Evolutionary conservation across 2,329 filamentous ascomycete species (phyloP).

Genomic region (Basipetospora chlamydospora): DNA sequence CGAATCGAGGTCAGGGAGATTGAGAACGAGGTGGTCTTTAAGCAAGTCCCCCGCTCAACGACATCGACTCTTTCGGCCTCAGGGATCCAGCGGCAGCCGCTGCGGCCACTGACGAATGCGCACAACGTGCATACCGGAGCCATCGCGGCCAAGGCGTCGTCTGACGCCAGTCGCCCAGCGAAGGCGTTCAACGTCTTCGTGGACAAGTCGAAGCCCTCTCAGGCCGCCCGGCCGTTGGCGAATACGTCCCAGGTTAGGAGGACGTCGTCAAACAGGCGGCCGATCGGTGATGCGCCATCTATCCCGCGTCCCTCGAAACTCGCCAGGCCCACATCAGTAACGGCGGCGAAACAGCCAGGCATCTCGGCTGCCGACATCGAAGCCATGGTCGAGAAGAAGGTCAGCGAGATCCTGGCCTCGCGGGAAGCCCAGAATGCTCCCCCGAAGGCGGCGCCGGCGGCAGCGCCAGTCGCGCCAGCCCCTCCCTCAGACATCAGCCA

Average conservation of each 20-base stretch:
- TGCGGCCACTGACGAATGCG: constrained; percentile 61
- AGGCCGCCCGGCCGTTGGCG: constrained; percentile 17
- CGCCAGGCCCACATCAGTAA: constrained; percentile 23
- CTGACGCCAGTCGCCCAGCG: constrained; percentile 50
- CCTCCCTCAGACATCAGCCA: constrained; percentile 47
- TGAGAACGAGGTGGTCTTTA: constrained; percentile 87
- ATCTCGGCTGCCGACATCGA: constrained; percentile 68
- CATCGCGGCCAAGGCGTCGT: constrained; percentile 26
- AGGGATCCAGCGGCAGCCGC: constrained; percentile 51
- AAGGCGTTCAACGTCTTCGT: constrained; percentile 83
- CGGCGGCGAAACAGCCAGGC: no score
- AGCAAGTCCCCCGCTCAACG: constrained; percentile 49
- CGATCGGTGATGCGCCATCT: constrained; percentile 21
- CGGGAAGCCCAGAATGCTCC: constrained; percentile 44
- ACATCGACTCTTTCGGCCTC: constrained; percentile 21
- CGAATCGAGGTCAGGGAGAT: constrained; percentile 92
- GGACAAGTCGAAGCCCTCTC: constrained; percentile 45
- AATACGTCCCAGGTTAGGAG: constrained; percentile 20
- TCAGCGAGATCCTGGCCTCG: constrained; percentile 77
- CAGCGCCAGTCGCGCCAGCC: constrained; percentile 15
- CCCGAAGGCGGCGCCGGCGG: constrained; percentile 28
- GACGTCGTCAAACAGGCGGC: constrained; percentile 24
- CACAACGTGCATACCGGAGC: constrained; percentile 58
- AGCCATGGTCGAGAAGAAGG: constrained; percentile 81
- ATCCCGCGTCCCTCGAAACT: constrained; percentile 26